Evolutionary conservation across 2,329 filamentous ascomycete genomes (phyloP).

Genomic region (Ophiocordyceps australis): DNA sequence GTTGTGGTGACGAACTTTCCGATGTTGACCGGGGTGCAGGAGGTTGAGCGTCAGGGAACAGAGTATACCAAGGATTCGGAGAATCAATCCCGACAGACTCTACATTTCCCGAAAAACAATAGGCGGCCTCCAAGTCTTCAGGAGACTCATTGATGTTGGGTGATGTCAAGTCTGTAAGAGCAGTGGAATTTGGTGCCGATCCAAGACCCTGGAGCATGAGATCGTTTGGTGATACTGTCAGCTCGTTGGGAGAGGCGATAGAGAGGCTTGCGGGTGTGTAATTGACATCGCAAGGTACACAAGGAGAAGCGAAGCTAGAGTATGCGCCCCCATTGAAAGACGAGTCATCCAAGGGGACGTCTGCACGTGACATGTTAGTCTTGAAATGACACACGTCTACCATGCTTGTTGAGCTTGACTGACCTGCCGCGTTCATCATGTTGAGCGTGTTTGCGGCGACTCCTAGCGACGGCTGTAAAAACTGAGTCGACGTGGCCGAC

Average conservation of each 20-base stretch:
- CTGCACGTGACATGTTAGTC: slow-evolving; percentile 14
- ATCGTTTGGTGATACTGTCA: slow-evolving; percentile 74
- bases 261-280: slow-evolving; percentile 24
- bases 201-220: slow-evolving; percentile 52
- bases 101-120: neutral
- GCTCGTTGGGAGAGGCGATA: slow-evolving; percentile 34
- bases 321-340: slow-evolving; percentile 33
- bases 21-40: slow-evolving; percentile 7
- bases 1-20: slow-evolving; percentile 22
- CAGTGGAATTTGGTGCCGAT: slow-evolving; percentile 66
- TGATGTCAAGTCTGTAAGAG: slow-evolving; percentile 71
- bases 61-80: slow-evolving; percentile 52
- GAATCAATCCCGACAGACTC: no score
- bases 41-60: slow-evolving; percentile 41
- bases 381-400: slow-evolving; percentile 11
- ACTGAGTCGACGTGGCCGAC: no score
- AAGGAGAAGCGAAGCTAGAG: slow-evolving; percentile 35
- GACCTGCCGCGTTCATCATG: slow-evolving; percentile 26
- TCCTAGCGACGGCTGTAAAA: no score
- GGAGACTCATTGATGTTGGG: slow-evolving; percentile 69
- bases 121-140: slow-evolving; percentile 23
- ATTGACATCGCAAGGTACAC: slow-evolving; percentile 31
- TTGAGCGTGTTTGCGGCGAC: slow-evolving; percentile 30
- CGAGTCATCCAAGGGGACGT: slow-evolving; percentile 39
- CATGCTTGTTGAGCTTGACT: no score